Base-by-base conservation (phyloP, 208 protist species). In the Leishmania tropica region DNA sequence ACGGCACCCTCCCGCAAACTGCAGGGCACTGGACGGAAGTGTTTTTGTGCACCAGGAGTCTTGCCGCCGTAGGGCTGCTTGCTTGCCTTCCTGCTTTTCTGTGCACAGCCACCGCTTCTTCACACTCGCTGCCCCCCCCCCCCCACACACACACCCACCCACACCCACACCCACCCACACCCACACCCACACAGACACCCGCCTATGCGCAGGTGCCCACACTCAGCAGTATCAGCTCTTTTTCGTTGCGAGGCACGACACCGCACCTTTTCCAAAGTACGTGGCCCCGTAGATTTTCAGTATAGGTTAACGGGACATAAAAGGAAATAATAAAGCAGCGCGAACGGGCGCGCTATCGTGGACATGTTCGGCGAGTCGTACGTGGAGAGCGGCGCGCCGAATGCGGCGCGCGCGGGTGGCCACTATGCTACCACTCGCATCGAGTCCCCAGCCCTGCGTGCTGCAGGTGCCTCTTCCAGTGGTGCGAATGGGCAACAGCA, bases 291-390 rank as follows among this genome's bases (percentile, higher is more conserved):
- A 28, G 10, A 31, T 15, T 31, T 31, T 17, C 28, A 28, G 28
- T 15, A 31, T 8, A 7, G n/a, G 15, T 17, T 31, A 64, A 10
- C 8, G 58, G 58, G 13, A 17, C 60, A 31, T 5, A 31, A 0
- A 62, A 31, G 56, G 24, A 13, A 48, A 31, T 13, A 13, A 24
- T 11, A 31, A 3, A 15, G 6, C 8, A 31, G 11, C 6, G 40
- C 17, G 40, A 31, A 40, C 15, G 62, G 4, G 31, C 1, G n/a
- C 68, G 21, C 37, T 21, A 73, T 73, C 68, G 68, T 31, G 8
- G 68, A 17, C 24, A 91, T 91, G 88, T 89, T 91, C 72, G 88
- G 88, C 8, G 88, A 91, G 64, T 47, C 79, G n/a, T 89, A 91
- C 81, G 80, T 72, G 21, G 80, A 87, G 56, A 51, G 56, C 42